Evolutionary conservation across 768 basidiomycete species (phyloP).

Genomic region (Suillus paluster): DNA sequence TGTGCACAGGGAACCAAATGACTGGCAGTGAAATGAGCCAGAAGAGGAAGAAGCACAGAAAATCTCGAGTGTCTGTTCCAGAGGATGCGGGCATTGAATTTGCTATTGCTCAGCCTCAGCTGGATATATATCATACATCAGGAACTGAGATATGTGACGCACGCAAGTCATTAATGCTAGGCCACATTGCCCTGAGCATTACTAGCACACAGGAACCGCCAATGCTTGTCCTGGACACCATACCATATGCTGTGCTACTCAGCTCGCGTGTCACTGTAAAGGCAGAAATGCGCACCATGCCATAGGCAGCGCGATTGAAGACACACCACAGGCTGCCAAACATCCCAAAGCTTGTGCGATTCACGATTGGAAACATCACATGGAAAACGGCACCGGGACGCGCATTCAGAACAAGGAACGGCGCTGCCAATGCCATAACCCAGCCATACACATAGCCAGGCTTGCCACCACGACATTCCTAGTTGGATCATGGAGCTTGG

Average conservation of each 20-base stretch:
- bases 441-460: slow-evolving; percentile 80
- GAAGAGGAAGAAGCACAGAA: slow-evolving; percentile 85
- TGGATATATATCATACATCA: background rate
- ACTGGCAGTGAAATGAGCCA: slow-evolving; percentile 81
- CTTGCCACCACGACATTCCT: slow-evolving; percentile 82
- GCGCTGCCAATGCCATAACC: slow-evolving; percentile 62
- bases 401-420: slow-evolving; percentile 78
- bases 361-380: slow-evolving; percentile 76
- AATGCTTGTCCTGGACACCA: slow-evolving; percentile 79
- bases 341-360: slow-evolving; percentile 72
- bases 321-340: background rate
- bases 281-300: slow-evolving; percentile 55
- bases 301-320: slow-evolving; percentile 75
- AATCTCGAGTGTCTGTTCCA: slow-evolving; percentile 76
- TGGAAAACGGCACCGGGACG: slow-evolving; percentile 79
- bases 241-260: slow-evolving; percentile 63
- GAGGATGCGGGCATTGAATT: slow-evolving; percentile 76
- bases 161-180: slow-evolving; percentile 69
- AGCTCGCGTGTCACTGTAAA: slow-evolving; percentile 20
- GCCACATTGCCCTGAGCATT: slow-evolving; percentile 80
- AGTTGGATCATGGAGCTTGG: slow-evolving; percentile 63
- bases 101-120: slow-evolving; percentile 38
- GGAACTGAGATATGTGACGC: slow-evolving; percentile 28
- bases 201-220: slow-evolving; percentile 82
- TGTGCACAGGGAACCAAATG: slow-evolving; percentile 84